These are phyloP conservation scores for Coemansia sp. DNA, from an alignment of 192 early-diverging fungal species.

Conservation along the genomic window DNA sequence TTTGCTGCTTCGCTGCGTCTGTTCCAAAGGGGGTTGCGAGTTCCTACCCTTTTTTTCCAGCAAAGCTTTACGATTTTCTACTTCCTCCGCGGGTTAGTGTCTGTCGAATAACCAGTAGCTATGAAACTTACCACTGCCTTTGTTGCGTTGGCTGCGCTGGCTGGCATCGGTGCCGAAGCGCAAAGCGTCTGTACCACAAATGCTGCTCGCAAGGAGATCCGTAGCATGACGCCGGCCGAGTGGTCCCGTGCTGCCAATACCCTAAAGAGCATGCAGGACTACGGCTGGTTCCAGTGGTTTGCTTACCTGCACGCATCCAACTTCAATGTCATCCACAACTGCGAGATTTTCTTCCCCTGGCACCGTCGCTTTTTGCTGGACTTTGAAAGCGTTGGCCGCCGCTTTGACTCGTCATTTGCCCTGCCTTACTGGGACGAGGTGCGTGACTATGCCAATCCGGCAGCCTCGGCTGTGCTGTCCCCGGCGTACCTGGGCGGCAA, in stretches of 20 bases:
- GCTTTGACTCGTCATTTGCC: conserved; percentile 28
- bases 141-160: conserved; percentile 34
- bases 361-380: conserved; percentile 50
- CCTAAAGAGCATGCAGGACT: conserved; percentile 21
- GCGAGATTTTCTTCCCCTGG: conserved; percentile 51
- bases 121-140: conserved; percentile 49
- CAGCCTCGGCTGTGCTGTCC: conserved; percentile 35
- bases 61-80: conserved; percentile 12
- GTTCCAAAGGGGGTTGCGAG: not conserved
- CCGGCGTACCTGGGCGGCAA: conserved; percentile 37
- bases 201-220: conserved; percentile 47
- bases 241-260: conserved; percentile 22
- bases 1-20: conserved; percentile 3
- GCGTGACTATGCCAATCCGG: conserved; percentile 50
- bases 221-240: conserved; percentile 38
- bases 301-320: conserved; percentile 37
- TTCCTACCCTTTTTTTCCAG: conserved; percentile 1
- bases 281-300: conserved; percentile 45
- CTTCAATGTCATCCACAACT: conserved; percentile 41
- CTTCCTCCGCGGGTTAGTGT: conserved; percentile 4
- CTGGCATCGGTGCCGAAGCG: conserved; percentile 25
- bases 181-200: conserved; percentile 25
- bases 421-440: conserved; percentile 56
- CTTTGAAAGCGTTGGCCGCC: conserved; percentile 50
- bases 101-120: not conserved